Percentiles rank a stretch among this genome's conserved stretches.
Evolutionary conservation across 2,329 filamentous ascomycete genomes (phyloP).

Genomic region (Alternaria hordeiaustralica): DNA sequence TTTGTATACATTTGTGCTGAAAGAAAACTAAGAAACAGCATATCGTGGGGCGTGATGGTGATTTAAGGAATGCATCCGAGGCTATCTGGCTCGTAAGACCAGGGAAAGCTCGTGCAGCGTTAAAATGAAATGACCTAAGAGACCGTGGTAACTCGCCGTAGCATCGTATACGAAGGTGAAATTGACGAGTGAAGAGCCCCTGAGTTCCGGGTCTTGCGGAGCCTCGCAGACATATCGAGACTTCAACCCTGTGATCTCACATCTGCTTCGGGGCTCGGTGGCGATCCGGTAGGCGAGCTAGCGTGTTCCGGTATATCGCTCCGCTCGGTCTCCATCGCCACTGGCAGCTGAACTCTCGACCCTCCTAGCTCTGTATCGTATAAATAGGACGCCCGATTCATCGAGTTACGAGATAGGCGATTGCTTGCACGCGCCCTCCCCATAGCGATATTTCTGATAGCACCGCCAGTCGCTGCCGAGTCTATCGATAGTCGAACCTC

Average conservation of each 20-base stretch:
- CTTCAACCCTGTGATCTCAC: not conserved
- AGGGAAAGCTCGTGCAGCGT: not conserved
- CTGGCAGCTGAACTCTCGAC: not conserved
- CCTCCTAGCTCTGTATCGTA: not conserved
- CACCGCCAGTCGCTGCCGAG: constrained; percentile 3
- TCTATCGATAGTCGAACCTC: constrained; percentile 17
- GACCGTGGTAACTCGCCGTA: not conserved
- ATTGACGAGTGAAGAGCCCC: not conserved
- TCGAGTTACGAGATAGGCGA: constrained; percentile 4
- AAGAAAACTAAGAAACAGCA: not conserved
- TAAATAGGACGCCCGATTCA: not conserved
- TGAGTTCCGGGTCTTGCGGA: not conserved
- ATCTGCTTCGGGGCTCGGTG: not conserved
- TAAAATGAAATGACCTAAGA: not conserved
- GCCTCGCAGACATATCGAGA: too few relatives aligned
- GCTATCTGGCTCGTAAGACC: not conserved
- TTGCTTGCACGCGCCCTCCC: constrained; percentile 3
- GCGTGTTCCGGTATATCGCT: not conserved
- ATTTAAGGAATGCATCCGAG: not conserved
- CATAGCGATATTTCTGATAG: constrained; percentile 4
- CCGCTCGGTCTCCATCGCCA: not conserved
- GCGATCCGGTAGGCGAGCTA: not conserved
- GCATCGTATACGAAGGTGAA: not conserved
- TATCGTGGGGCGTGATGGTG: not conserved
- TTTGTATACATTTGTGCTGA: not conserved